These are phyloP conservation scores for Glebionis coronaria DNA, from an alignment of 129 eudicot genomes.

Conservation along the genomic window DNA sequence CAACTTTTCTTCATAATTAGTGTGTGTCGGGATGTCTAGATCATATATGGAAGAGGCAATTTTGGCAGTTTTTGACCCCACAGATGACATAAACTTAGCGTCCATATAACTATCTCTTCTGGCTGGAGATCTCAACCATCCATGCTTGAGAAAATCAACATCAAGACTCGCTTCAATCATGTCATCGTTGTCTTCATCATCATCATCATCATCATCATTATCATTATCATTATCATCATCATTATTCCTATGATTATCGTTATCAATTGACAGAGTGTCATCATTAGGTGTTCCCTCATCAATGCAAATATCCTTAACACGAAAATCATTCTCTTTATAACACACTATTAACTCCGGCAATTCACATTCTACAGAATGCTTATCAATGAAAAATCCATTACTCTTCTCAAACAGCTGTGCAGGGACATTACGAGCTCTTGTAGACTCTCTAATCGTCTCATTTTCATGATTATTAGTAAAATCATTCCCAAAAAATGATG, in stretches of 20 bases:
- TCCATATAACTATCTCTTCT: constrained; percentile 13
- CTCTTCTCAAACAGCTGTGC: constrained; percentile 27
- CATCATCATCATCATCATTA: constrained; percentile 16
- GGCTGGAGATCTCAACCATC: constrained; percentile 37
- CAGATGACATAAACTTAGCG: constrained; percentile 3
- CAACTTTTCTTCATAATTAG: constrained; percentile 22
- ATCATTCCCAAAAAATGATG: constrained; percentile 29
- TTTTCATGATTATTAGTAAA: constrained; percentile 20
- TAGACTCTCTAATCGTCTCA: constrained; percentile 25
- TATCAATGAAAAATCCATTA: constrained; percentile 43
- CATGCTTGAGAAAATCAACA: constrained; percentile 19
- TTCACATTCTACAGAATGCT: constrained; percentile 46
- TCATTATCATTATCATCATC: too few relatives aligned
- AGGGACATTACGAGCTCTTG: constrained; percentile 2
- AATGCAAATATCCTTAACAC: constrained; percentile 58
- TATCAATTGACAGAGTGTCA: constrained; percentile 30
- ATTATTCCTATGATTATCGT: constrained; percentile 8
- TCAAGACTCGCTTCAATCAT: constrained; percentile 29
- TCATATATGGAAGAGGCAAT: constrained; percentile 8
- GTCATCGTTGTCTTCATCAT: constrained; percentile 24
- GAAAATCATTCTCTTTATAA: constrained; percentile 51
- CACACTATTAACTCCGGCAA: constrained; percentile 64
- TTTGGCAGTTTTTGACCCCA: not conserved
- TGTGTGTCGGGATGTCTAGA: constrained; percentile 14
- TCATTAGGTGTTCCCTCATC: constrained; percentile 50